Evolutionary conservation across 2,329 filamentous ascomycete species (phyloP), one percentile per base, ranked within the genome.

Genomic region (Fusarium gaditjirri): DNA sequence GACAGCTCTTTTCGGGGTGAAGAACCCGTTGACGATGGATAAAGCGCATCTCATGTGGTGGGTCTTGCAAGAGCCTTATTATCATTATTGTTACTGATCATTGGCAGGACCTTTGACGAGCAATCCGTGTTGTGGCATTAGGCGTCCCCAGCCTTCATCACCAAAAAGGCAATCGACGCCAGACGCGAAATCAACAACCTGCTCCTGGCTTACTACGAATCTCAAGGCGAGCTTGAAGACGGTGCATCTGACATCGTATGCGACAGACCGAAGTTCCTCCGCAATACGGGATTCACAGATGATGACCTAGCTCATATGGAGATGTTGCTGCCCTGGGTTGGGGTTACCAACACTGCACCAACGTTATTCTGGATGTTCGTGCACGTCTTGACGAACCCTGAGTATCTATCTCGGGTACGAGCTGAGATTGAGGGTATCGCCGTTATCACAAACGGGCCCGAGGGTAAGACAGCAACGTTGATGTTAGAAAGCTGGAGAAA

Each of bases 1-100:
- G 23, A 70, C 78, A 23, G 80, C 81, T 2, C 71, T 88, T 36
- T 85, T 81, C 52, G 86, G 86, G 6, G 78, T 81, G 1, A 70
- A 83, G 13, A 86, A 86, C 56, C 83, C 85, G 2, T 41, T 76
- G 9, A 65, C 63, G 0, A 7, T 43, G 2, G 57, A 73, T 5
- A 57, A 84, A 14, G 74, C 78, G 7, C 68, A 85, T 7, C 58
- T 83, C 4, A 78, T 85, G n/a, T 81, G 80, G n/a, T n/a, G n/a
- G n/a, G n/a, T n/a, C n/a, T n/a, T n/a, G n/a, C n/a, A n/a, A n/a
- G n/a, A n/a, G n/a, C n/a, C n/a, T n/a, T n/a, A n/a, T n/a, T n/a
- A n/a, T n/a, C n/a, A n/a, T n/a, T n/a, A n/a, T n/a, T n/a, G n/a
- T n/a, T n/a, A n/a, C n/a, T n/a, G n/a, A n/a, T n/a, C n/a, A n/a